These are phyloP conservation scores for Tuber calosporum DNA, from an alignment of 495 filamentous ascomycete species.

Conservation along the genomic window DNA sequence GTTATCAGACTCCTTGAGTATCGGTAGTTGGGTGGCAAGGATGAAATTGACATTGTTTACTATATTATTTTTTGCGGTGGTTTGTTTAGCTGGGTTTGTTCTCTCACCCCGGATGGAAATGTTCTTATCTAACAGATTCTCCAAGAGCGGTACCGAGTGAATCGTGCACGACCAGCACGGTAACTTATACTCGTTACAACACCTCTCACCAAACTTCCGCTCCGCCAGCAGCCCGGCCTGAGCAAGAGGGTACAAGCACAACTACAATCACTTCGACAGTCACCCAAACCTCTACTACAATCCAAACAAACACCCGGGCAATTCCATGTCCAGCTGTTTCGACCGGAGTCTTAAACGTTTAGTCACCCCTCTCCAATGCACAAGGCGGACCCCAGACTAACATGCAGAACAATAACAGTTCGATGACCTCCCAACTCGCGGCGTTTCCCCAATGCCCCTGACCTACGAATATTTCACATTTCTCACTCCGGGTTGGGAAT, in stretches of 20 bases:
- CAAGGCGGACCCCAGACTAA: neutral
- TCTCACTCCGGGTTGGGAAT: conserved; percentile 18
- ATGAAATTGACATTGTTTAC: neutral
- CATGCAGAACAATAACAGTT: conserved; percentile 9
- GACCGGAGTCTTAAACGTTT: conserved; percentile 18
- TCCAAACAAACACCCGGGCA: conserved; percentile 10
- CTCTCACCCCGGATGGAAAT: neutral
- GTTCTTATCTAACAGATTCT: neutral
- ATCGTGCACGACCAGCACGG: neutral
- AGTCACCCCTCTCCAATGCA: neutral
- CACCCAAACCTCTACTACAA: conserved; percentile 7
- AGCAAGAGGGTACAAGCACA: neutral
- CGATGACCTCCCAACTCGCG: conserved; percentile 19
- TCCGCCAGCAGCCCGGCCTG: neutral
- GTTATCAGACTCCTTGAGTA: neutral
- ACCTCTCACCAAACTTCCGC: neutral
- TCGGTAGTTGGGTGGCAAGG: neutral
- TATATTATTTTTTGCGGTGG: neutral
- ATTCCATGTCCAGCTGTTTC: conserved; percentile 14
- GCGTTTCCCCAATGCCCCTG: conserved; percentile 16
- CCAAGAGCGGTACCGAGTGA: neutral
- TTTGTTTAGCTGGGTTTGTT: neutral
- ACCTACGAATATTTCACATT: conserved; percentile 29
- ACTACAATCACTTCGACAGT: conserved; percentile 9
- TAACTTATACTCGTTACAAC: neutral